Conservation (phyloP, 805 yeast genomes). For the Brettanomyces bruxellensis region DNA sequence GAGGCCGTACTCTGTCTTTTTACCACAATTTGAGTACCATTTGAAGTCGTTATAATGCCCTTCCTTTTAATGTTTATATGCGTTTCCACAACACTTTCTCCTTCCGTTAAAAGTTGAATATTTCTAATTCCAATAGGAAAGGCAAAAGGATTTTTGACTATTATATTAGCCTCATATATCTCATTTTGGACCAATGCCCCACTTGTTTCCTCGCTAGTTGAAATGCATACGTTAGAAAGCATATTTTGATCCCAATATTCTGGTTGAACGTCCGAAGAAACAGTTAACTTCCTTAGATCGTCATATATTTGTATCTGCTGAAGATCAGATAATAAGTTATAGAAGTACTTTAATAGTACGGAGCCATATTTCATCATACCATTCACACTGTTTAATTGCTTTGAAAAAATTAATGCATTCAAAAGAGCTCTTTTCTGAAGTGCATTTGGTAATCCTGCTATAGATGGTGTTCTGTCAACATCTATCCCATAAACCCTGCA, state of each 20-base stretch:
- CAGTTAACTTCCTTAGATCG: slow-evolving; percentile 24
- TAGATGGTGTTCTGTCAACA: background rate
- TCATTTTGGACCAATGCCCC: slow-evolving; percentile 39
- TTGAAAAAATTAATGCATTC: slow-evolving; percentile 28
- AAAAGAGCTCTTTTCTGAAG: slow-evolving; percentile 33
- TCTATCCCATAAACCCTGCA: slow-evolving; percentile 45
- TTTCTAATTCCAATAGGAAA: slow-evolving; percentile 45
- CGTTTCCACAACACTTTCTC: no score
- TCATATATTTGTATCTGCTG: slow-evolving; percentile 44
- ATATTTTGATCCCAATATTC: slow-evolving; percentile 71
- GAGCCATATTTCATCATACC: slow-evolving; percentile 30
- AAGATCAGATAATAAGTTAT: slow-evolving; percentile 41
- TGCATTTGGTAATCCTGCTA: slow-evolving; percentile 4
- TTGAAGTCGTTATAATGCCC: slow-evolving; percentile 7
- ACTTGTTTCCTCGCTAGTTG: no score
- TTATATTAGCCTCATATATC: slow-evolving; percentile 43
- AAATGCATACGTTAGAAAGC: slow-evolving; percentile 11
- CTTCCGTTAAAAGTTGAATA: no score
- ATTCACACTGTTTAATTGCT: no score
- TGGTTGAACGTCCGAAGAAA: slow-evolving; percentile 4
- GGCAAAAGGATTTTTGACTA: slow-evolving; percentile 70
- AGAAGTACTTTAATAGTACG: slow-evolving; percentile 45
- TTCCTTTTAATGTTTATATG: slow-evolving; percentile 12
- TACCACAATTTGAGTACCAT: slow-evolving; percentile 12
- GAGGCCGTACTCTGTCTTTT: background rate